phyloP scores from a whole-genome alignment of 805 yeast genomes.

The Cyberlindnera maclurae region DNA sequence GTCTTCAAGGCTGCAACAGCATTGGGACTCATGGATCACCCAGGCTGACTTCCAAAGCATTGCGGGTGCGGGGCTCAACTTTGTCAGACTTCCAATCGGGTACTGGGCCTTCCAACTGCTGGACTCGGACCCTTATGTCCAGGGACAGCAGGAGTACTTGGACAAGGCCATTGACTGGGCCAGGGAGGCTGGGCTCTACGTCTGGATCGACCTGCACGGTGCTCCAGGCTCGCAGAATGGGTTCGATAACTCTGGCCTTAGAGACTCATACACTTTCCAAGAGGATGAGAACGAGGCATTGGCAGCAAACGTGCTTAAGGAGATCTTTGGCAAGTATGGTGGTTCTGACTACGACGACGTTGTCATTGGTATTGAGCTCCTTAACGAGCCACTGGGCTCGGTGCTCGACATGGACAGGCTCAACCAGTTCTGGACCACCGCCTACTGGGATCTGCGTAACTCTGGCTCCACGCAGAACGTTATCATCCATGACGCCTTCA shows the following conservation, averaged over 20 bases:
- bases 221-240: slow-evolving; percentile 98
- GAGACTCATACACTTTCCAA: slow-evolving; percentile 58
- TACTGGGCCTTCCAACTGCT: slow-evolving; percentile 80
- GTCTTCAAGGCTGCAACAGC: slow-evolving; percentile 42
- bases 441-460: slow-evolving; percentile 58
- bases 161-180: slow-evolving; percentile 80
- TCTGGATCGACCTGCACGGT: slow-evolving; percentile 91
- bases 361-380: slow-evolving; percentile 73
- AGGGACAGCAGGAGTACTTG: slow-evolving; percentile 68
- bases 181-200: slow-evolving; percentile 50
- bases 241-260: slow-evolving; percentile 85
- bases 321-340: slow-evolving; percentile 60
- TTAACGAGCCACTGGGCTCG: slow-evolving; percentile 88
- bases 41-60: slow-evolving; percentile 65
- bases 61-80: slow-evolving; percentile 59
- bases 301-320: slow-evolving; percentile 48
- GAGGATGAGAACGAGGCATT: slow-evolving; percentile 42
- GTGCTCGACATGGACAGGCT: slow-evolving; percentile 51
- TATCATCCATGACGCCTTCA: slow-evolving; percentile 80
- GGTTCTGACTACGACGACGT: slow-evolving; percentile 54
- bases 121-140: slow-evolving; percentile 75
- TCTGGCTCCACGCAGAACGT: slow-evolving; percentile 47
- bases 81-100: slow-evolving; percentile 87
- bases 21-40: slow-evolving; percentile 75
- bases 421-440: slow-evolving; percentile 51